phyloP scores from a whole-genome alignment of 495 filamentous ascomycete genomes.

The Chaetomium cochliodes region DNA sequence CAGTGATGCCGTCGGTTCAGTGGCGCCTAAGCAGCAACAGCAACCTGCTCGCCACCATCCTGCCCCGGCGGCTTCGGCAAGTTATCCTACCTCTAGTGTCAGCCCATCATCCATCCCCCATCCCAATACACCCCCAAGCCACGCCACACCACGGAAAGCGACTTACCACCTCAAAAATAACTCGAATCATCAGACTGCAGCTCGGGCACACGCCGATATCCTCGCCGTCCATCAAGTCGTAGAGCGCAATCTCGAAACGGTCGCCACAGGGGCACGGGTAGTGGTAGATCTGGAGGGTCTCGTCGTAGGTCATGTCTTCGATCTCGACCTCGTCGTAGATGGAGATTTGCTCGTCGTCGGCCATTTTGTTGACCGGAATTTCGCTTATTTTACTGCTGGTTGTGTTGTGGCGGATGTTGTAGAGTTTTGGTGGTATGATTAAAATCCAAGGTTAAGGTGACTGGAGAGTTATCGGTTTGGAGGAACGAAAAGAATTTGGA shows the following conservation, averaged over 20 bases:
- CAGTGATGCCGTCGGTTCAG: not conserved
- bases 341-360: constrained; percentile 62
- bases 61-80: constrained; percentile 29
- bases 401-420: not conserved
- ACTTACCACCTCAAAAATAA: constrained; percentile 85
- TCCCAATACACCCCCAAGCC: not conserved
- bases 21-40: constrained; percentile 26
- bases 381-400: not conserved
- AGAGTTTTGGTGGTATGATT: too few relatives aligned
- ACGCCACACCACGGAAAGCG: too few relatives aligned
- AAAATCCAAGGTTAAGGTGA: not conserved
- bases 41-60: constrained; percentile 19
- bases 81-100: constrained; percentile 37
- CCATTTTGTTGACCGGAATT: constrained; percentile 47
- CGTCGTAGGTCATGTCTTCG: constrained; percentile 96
- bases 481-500: constrained; percentile 24
- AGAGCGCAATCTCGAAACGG: constrained; percentile 87
- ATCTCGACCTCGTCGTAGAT: constrained; percentile 99
- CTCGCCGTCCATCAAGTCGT: constrained; percentile 80
- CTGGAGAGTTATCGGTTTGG: not conserved
- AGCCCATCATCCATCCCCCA: not conserved
- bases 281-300: constrained; percentile 79
- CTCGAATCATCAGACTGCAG: constrained; percentile 92
- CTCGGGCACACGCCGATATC: constrained; percentile 95
- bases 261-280: constrained; percentile 98